A percentile compares a stretch with the other conserved stretches of the same genome.
These are phyloP conservation scores for Fraxinus americana DNA, from an alignment of 257 asterid genomes.

Conservation along the genomic window DNA sequence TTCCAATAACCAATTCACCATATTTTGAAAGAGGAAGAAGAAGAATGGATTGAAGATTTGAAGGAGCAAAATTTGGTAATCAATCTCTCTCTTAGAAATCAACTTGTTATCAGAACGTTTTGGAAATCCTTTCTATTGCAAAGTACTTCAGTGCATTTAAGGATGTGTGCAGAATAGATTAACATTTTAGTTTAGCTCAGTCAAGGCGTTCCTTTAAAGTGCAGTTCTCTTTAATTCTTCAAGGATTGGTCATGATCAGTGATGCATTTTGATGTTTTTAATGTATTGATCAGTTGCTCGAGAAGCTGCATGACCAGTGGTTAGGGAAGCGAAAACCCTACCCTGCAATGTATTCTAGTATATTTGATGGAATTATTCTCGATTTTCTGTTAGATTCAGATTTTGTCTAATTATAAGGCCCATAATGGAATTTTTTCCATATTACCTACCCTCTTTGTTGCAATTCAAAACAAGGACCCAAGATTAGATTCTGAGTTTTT, in stretches of 20 bases:
- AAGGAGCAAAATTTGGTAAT: too few relatives aligned
- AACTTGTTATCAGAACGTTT: background rate
- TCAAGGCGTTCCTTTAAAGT: background rate
- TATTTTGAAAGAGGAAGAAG: too few relatives aligned
- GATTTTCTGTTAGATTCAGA: conserved; percentile 9
- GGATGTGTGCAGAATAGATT: background rate
- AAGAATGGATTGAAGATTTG: too few relatives aligned
- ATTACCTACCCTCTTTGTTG: too few relatives aligned
- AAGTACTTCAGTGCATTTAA: background rate
- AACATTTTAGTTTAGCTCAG: background rate
- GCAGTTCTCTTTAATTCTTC: background rate
- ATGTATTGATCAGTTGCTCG: conserved; percentile 52
- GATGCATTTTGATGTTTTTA: background rate
- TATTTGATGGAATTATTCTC: conserved; percentile 77
- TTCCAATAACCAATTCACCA: too few relatives aligned
- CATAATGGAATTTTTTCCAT: too few relatives aligned
- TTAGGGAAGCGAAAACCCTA: conserved; percentile 63
- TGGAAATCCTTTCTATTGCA: background rate
- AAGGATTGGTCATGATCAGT: too few relatives aligned
- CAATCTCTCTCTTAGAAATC: background rate
- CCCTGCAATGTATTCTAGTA: conserved; percentile 90
- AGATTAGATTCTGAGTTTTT: too few relatives aligned
- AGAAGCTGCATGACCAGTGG: conserved; percentile 73
- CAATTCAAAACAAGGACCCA: too few relatives aligned
- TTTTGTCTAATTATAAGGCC: too few relatives aligned